phyloP scores from a whole-genome alignment of 78 protist genomes.

The Polysphondylium violaceum region DNA sequence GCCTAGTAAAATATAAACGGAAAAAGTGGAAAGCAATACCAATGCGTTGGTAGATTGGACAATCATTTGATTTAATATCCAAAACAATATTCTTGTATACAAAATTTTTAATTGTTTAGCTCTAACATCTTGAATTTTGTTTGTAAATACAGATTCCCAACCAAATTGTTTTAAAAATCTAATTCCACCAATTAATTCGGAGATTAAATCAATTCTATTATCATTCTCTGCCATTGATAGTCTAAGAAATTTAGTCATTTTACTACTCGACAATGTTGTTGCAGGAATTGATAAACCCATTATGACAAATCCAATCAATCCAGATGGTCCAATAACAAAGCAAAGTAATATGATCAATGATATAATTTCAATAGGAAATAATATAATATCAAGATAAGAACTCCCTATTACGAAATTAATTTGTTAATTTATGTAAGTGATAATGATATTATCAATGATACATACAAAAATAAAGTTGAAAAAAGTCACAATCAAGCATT shows the following conservation, averaged over 20 bases:
- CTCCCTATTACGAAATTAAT: too few species aligned
- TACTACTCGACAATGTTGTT: not conserved
- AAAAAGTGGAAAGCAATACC: slow-evolving; percentile 37
- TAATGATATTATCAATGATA: too few species aligned
- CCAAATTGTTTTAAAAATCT: slow-evolving; percentile 52
- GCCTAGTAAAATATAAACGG: slow-evolving; percentile 1
- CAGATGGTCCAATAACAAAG: slow-evolving; percentile 41
- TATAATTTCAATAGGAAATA: slow-evolving; percentile 45
- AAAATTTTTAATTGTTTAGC: not conserved
- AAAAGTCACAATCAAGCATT: slow-evolving; percentile 20
- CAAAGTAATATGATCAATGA: slow-evolving; percentile 28
- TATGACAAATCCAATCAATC: slow-evolving; percentile 38
- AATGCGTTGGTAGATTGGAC: slow-evolving; percentile 17
- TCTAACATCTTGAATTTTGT: slow-evolving; percentile 15
- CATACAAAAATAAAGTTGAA: slow-evolving; percentile 35
- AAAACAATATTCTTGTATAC: not conserved
- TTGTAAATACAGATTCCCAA: slow-evolving; percentile 45
- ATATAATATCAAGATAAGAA: not conserved
- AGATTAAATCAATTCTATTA: slow-evolving; percentile 17
- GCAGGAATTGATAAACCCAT: slow-evolving; percentile 19
- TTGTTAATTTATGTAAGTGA: too few species aligned
- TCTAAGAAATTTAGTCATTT: not conserved
- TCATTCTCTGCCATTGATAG: not conserved
- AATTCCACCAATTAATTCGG: slow-evolving; percentile 43
- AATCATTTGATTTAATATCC: slow-evolving; percentile 7